A percentile compares a stretch with the other conserved stretches of the same genome.
Evolutionary conservation across 225 moss, liverwort and hornwort genomes (phyloP).

Genomic region (Rhytidiadelphus loreus): DNA sequence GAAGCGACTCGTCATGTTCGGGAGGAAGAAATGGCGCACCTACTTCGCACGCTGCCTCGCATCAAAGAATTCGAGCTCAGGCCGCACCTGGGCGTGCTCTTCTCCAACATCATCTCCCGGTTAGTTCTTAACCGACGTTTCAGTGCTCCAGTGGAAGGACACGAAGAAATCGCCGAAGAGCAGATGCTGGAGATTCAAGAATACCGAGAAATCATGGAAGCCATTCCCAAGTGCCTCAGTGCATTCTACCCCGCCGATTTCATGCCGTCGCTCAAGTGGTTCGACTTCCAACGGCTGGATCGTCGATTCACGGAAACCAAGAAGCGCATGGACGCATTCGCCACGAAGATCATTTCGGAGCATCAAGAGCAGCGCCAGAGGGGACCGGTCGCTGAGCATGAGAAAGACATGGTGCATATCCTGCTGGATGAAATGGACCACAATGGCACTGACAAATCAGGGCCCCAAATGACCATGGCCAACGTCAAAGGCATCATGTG

Average conservation of each 20-base stretch:
- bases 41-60: neutral
- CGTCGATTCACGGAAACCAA: neutral
- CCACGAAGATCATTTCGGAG: neutral
- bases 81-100: neutral
- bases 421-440: neutral
- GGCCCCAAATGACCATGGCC: neutral
- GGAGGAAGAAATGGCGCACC: neutral
- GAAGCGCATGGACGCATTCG: neutral
- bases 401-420: neutral
- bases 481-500: neutral
- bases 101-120: neutral
- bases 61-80: neutral
- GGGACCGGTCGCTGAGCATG: neutral
- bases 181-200: neutral
- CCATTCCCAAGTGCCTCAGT: neutral
- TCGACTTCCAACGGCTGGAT: neutral
- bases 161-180: neutral
- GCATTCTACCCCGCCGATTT: neutral
- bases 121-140: neutral
- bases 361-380: neutral
- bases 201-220: neutral
- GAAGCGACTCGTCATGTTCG: neutral
- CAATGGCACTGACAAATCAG: neutral
- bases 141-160: neutral
- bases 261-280: neutral